Evolutionary conservation across 2,329 filamentous ascomycete species (phyloP), one percentile per base, ranked within the genome.

Genomic region (Pseudocercospora vitis): DNA sequence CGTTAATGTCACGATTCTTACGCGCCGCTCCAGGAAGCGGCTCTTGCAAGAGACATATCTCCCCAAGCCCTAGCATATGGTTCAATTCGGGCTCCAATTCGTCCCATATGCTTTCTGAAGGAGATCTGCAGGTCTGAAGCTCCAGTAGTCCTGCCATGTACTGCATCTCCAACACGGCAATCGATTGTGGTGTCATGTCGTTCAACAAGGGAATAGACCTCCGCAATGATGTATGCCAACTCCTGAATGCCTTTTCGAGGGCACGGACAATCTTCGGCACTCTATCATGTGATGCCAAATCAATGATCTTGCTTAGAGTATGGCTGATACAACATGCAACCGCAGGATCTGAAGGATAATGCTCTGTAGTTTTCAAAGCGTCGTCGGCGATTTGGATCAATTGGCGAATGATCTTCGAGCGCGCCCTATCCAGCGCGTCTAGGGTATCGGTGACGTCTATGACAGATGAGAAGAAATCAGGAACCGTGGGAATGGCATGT

Each of bases 31-130:
- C 26, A 7, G 16, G 29, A 3, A 45, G 26, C 14, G 50, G 50
- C 7, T 48, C 46, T 7, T 39, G n/a, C 21, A 48, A 26, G 7
- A 53, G 26, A 32, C 42, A 48, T 48, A 31, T 18, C 29, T 53
- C 50, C 7, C 32, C 50, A 8, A 53, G 33, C 16, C 48, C 32
- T n/a, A 53, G 44, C 12, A 53, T 47, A 7, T 42, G 19, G 18
- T n/a, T n/a, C 8, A 53, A 48, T 11, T 53, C 32, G 11, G 44
- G 12, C 26, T 53, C 42, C 19, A 21, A 40, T 9, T 29, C 7
- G 35, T 53, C 42, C 19, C 40, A 53, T 16, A 48, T 16, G 16
- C 16, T 48, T 16, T 53, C 50, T 11, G 19, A 16, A 18, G 32
- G 29, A 11, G 26, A 29, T 42, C 50, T 11, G 19, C 14, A 47